Conservation (phyloP, 352 stramenopile genomes). For the Saprolegnia diclina region DNA sequence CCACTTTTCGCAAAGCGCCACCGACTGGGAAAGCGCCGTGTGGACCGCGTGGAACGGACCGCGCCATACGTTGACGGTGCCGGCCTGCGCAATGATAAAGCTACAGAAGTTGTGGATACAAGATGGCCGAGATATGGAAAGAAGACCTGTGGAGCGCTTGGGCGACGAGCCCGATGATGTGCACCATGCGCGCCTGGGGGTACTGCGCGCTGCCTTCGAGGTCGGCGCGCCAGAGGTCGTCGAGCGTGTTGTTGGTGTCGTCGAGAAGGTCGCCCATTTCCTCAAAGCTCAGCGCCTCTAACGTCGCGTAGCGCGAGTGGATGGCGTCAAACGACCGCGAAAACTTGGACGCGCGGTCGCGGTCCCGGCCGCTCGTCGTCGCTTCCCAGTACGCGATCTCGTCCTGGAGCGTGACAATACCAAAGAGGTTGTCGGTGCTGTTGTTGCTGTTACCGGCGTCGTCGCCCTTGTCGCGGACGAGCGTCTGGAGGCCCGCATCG, state of each 20-base stretch:
- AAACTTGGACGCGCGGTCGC: slow-evolving; percentile 72
- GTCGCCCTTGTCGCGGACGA: slow-evolving; percentile 37
- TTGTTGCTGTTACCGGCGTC: slow-evolving; percentile 11
- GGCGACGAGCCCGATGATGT: slow-evolving; percentile 80
- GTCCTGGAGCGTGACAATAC: slow-evolving; percentile 78
- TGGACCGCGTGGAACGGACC: slow-evolving; percentile 53
- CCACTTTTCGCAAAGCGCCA: slow-evolving; percentile 84
- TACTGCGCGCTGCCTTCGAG: slow-evolving; percentile 58
- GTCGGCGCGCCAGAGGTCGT: slow-evolving; percentile 86
- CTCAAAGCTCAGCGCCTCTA: slow-evolving; percentile 56
- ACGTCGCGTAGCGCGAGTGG: slow-evolving; percentile 60
- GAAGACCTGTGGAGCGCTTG: slow-evolving; percentile 51
- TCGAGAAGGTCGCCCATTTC: slow-evolving; percentile 86
- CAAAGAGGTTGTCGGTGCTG: slow-evolving; percentile 45
- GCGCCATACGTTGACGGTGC: slow-evolving; percentile 60
- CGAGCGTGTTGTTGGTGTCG: slow-evolving; percentile 72
- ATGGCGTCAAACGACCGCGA: slow-evolving; percentile 73
- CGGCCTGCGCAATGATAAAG: slow-evolving; percentile 54
- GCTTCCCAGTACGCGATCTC: slow-evolving; percentile 86
- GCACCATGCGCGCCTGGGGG: slow-evolving; percentile 82
- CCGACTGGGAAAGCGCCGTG: slow-evolving; percentile 48
- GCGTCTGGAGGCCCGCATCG: slow-evolving; percentile 48
- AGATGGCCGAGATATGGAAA: slow-evolving; percentile 3
- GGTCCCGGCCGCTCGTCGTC: slow-evolving; percentile 34
- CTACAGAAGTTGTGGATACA: not conserved